A percentile compares a stretch with the other conserved stretches of the same genome.
Conservation (phyloP, 768 basidiomycete genomes). For the Leccinellum luteum region DNA sequence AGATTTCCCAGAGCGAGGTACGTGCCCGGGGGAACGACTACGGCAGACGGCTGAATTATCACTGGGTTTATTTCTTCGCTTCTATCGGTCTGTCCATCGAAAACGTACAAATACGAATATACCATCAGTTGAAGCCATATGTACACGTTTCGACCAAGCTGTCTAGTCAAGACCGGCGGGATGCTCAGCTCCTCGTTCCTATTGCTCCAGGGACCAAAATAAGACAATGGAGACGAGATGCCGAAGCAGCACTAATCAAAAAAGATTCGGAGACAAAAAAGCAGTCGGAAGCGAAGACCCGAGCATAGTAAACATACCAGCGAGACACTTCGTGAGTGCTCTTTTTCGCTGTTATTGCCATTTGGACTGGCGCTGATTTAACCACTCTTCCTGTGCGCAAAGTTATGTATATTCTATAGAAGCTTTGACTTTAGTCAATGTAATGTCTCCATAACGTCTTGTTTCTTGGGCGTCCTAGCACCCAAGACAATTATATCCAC, state of each 20-base stretch:
- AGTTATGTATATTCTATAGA: not conserved
- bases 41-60: not conserved
- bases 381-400: not conserved
- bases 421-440: not conserved
- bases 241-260: conserved; percentile 2
- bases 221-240: conserved; percentile 25
- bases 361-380: not conserved
- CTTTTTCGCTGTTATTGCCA: not conserved
- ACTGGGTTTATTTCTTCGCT: not conserved
- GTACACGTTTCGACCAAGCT: conserved; percentile 26
- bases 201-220: conserved; percentile 24
- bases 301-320: not conserved
- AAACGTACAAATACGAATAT: not conserved
- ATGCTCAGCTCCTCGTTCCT: conserved; percentile 26
- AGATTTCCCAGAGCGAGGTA: conserved; percentile 57
- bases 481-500: not conserved
- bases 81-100: not conserved
- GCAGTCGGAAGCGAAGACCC: not conserved
- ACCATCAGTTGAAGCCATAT: conserved; percentile 26
- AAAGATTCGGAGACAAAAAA: not conserved
- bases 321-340: not conserved
- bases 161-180: conserved; percentile 21
- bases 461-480: not conserved
- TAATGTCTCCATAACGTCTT: not conserved
- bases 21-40: conserved; percentile 22